phyloP scores from a whole-genome alignment of 2,329 filamentous ascomycete species.

The Stagonosporopsis vannaccii region DNA sequence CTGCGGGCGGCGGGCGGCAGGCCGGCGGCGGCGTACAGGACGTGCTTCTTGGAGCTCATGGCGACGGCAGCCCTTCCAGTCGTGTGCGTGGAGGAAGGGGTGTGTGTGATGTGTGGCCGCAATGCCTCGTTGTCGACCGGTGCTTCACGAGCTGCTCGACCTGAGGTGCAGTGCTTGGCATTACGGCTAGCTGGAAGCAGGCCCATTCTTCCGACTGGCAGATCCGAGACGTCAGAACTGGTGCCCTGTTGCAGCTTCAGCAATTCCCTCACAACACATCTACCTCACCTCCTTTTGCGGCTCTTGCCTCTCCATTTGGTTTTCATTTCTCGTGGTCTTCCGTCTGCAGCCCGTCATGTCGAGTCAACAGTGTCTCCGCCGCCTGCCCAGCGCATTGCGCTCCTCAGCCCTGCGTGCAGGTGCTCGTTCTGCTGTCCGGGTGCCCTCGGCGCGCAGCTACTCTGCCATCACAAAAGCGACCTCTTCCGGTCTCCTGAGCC shows the following conservation, averaged over 20 bases:
- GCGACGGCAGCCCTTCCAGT: slow-evolving; percentile 26
- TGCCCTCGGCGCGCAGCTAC: slow-evolving; percentile 42
- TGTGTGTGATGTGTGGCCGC: slow-evolving; percentile 29
- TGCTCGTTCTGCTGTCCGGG: slow-evolving; percentile 33
- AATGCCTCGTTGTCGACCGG: slow-evolving; percentile 38
- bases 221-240: slow-evolving; percentile 38
- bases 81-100: slow-evolving; percentile 22
- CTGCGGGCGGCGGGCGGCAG: slow-evolving; percentile 22
- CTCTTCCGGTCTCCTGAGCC: slow-evolving; percentile 42
- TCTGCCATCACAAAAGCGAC: slow-evolving; percentile 44
- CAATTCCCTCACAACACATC: slow-evolving; percentile 41
- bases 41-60: slow-evolving; percentile 52
- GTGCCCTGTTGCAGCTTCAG: slow-evolving; percentile 29
- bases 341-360: slow-evolving; percentile 37
- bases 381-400: slow-evolving; percentile 41
- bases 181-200: slow-evolving; percentile 30
- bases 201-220: slow-evolving; percentile 30
- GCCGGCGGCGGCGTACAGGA: slow-evolving; percentile 41
- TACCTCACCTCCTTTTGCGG: slow-evolving; percentile 19
- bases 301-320: slow-evolving; percentile 14
- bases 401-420: slow-evolving; percentile 41
- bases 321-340: slow-evolving; percentile 20
- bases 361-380: slow-evolving; percentile 50
- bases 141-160: slow-evolving; percentile 24
- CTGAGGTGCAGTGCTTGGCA: slow-evolving; percentile 39